phyloP scores from a whole-genome alignment of 345 rosid species.

The Moricandia moricandioides region DNA sequence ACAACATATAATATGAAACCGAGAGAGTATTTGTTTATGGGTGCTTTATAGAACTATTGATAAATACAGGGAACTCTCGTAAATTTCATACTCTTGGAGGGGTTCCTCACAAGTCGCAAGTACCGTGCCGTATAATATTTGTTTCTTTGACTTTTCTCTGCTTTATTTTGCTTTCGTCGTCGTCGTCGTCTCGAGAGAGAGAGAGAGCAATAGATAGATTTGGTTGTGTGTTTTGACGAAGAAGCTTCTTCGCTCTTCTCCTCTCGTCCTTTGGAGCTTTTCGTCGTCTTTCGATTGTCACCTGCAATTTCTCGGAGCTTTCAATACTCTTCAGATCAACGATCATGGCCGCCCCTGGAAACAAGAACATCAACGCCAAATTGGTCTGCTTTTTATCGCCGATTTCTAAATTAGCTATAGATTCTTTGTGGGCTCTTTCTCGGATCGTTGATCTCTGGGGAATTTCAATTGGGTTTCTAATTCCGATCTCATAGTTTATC shows the following conservation, averaged over 20 bases:
- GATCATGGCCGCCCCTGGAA: slow-evolving; percentile 36
- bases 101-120: background rate
- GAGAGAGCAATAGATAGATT: slow-evolving; percentile 15
- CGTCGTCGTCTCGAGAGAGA: slow-evolving; percentile 18
- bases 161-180: slow-evolving; percentile 12
- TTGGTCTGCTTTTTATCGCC: slow-evolving; percentile 13
- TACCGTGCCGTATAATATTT: slow-evolving; percentile 34
- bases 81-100: background rate
- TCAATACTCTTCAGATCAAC: slow-evolving; percentile 17
- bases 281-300: background rate
- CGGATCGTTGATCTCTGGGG: slow-evolving; percentile 9
- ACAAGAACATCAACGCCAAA: slow-evolving; percentile 43
- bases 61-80: background rate
- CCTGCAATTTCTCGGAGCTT: slow-evolving; percentile 12
- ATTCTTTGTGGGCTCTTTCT: background rate
- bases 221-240: slow-evolving; percentile 30
- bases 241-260: slow-evolving; percentile 25
- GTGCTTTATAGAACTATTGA: background rate
- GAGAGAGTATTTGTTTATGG: background rate
- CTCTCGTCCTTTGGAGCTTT: slow-evolving; percentile 1
- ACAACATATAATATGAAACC: too few species aligned
- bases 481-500: background rate
- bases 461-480: background rate
- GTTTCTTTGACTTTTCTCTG: slow-evolving; percentile 6
- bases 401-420: background rate